A percentile compares a stretch with the other conserved stretches of the same genome.
phyloP scores from a whole-genome alignment of 176 grass and related monocot species.

The Aegilops tauschii region DNA sequence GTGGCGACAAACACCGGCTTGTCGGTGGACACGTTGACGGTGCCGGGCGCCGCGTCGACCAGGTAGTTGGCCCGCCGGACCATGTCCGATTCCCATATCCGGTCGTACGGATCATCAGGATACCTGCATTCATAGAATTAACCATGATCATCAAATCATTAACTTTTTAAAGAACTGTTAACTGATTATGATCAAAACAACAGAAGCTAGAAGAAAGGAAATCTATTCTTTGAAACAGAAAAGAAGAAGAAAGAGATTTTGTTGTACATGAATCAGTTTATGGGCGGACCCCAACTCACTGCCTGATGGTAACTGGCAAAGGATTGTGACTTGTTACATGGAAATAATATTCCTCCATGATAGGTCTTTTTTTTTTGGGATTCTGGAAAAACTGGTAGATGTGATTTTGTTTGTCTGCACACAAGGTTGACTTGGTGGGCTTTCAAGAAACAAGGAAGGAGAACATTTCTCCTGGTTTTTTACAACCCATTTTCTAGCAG shows the following conservation, averaged over 20 bases:
- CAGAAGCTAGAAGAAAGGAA: neutral
- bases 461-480: no score
- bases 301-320: no score
- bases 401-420: no score
- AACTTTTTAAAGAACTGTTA: neutral
- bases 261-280: no score
- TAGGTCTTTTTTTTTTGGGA: no score
- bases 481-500: no score
- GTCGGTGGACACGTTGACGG: conserved; percentile 62
- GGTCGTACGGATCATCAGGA: conserved; percentile 86
- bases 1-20: conserved; percentile 48
- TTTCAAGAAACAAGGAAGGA: no score
- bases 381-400: no score
- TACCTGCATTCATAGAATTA: conserved; percentile 24
- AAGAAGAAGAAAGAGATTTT: neutral
- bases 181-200: neutral
- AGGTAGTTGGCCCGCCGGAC: conserved; percentile 70
- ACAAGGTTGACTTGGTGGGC: no score
- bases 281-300: no score
- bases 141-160: neutral
- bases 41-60: conserved; percentile 80
- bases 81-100: conserved; percentile 95
- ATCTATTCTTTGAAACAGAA: neutral
- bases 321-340: no score
- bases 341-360: no score